phyloP scores from a whole-genome alignment of 2,329 filamentous ascomycete species.

The Ophiostoma fasciatum region DNA sequence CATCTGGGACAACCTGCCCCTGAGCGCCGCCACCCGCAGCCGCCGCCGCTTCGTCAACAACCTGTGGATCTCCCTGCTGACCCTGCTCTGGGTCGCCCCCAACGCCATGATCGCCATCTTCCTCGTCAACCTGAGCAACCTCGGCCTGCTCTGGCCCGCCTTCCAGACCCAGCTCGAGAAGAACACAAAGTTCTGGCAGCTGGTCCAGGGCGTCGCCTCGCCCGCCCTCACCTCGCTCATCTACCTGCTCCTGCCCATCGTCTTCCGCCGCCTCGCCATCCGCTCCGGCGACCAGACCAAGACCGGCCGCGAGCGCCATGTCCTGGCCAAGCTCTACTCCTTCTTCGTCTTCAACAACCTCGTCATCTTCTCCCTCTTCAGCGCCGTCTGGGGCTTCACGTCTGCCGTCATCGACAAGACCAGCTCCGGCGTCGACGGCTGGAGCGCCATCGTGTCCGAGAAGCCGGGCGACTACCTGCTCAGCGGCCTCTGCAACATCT shows the following conservation, averaged over 20 bases:
- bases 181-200: slow-evolving; percentile 59
- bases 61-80: slow-evolving; percentile 69
- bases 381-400: slow-evolving; percentile 62
- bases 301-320: slow-evolving; percentile 80
- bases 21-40: slow-evolving; percentile 52
- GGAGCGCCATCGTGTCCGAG: slow-evolving; percentile 51
- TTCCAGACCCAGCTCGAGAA: slow-evolving; percentile 52
- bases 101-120: slow-evolving; percentile 95
- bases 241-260: slow-evolving; percentile 75
- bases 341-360: slow-evolving; percentile 99
- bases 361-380: slow-evolving; percentile 85
- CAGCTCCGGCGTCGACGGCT: slow-evolving; percentile 42
- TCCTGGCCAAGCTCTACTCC: slow-evolving; percentile 75
- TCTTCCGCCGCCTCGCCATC: slow-evolving; percentile 78
- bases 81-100: slow-evolving; percentile 73
- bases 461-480: slow-evolving; percentile 52
- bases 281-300: slow-evolving; percentile 81
- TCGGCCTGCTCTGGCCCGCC: slow-evolving; percentile 63
- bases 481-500: slow-evolving; percentile 58
- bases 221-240: slow-evolving; percentile 77
- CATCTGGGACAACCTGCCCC: slow-evolving; percentile 85
- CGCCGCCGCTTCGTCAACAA: slow-evolving; percentile 67
- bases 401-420: slow-evolving; percentile 47
- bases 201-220: slow-evolving; percentile 82
- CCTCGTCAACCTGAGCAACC: slow-evolving; percentile 67